phyloP scores from a whole-genome alignment of 208 protist genomes.

The Giardia duodenalis region DNA sequence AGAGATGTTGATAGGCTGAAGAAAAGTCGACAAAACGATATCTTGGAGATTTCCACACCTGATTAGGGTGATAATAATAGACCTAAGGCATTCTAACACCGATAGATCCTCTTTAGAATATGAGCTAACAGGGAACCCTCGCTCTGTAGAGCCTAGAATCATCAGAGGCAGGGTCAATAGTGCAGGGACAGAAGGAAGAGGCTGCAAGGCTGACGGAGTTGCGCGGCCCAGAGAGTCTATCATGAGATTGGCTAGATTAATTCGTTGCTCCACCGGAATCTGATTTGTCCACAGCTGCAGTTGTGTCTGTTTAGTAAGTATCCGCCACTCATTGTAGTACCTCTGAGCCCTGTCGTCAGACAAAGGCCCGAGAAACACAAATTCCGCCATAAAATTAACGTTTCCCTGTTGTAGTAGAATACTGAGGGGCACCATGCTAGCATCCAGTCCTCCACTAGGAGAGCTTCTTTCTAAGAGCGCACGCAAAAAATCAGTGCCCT shows the following conservation, averaged over 20 bases:
- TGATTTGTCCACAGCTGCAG: not conserved
- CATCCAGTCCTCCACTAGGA: too few species aligned
- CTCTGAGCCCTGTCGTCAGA: not conserved
- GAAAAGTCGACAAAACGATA: too few species aligned
- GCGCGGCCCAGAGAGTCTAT: not conserved
- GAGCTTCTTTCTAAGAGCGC: too few species aligned
- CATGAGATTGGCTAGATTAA: not conserved
- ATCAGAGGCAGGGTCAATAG: not conserved
- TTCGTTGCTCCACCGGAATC: not conserved
- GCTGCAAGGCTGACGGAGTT: not conserved
- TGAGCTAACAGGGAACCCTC: too few species aligned
- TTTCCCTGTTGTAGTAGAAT: not conserved
- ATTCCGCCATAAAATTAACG: not conserved
- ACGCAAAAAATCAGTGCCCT: too few species aligned
- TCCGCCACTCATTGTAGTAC: not conserved
- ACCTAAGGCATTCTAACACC: too few species aligned
- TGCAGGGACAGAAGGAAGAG: not conserved
- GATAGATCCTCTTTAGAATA: too few species aligned
- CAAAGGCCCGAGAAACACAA: not conserved
- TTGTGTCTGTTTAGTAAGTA: not conserved
- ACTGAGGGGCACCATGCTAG: too few species aligned
- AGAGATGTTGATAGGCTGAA: too few species aligned
- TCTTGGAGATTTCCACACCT: too few species aligned
- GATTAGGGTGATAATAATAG: too few species aligned
- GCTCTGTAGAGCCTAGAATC: too few species aligned